A percentile compares a stretch with the other conserved stretches of the same genome.
These are phyloP conservation scores for Teratosphaeria nubilosa DNA, from an alignment of 2,329 filamentous ascomycete genomes.

Conservation along the genomic window DNA sequence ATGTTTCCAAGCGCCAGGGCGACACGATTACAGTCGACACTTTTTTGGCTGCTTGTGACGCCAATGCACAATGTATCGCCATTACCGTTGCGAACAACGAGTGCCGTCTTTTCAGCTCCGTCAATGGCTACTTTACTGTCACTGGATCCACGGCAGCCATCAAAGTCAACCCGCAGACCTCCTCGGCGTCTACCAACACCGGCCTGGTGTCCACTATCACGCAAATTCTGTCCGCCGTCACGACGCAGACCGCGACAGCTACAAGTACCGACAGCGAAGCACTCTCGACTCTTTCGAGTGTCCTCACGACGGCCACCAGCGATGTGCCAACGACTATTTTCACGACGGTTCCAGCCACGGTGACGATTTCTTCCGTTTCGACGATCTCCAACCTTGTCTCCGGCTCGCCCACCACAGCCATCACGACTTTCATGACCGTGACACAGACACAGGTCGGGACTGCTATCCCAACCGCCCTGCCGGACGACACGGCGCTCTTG, in stretches of 20 bases:
- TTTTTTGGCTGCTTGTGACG: too few species aligned
- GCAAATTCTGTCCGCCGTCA: not conserved
- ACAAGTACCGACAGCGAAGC: not conserved
- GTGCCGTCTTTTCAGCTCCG: too few species aligned
- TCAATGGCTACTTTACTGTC: not conserved
- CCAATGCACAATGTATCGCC: too few species aligned
- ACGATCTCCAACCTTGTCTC: not conserved
- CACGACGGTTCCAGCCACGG: not conserved
- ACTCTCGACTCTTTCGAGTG: not conserved
- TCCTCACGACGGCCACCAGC: not conserved
- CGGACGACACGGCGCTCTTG: not conserved
- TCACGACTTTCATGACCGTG: not conserved
- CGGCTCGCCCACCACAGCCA: not conserved
- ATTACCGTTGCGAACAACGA: too few species aligned
- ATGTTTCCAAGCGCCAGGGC: too few species aligned
- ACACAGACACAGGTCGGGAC: not conserved
- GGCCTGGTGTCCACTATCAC: not conserved
- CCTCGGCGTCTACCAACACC: not conserved
- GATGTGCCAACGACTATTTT: not conserved
- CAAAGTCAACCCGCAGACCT: not conserved
- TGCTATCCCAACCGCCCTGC: not conserved
- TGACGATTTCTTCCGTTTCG: not conserved
- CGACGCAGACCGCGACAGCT: not conserved
- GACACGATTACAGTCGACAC: too few species aligned
- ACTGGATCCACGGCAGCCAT: not conserved